Evolutionary conservation across 352 stramenopile genomes (phyloP).

Genomic region (Globisporangium takayamanum): DNA sequence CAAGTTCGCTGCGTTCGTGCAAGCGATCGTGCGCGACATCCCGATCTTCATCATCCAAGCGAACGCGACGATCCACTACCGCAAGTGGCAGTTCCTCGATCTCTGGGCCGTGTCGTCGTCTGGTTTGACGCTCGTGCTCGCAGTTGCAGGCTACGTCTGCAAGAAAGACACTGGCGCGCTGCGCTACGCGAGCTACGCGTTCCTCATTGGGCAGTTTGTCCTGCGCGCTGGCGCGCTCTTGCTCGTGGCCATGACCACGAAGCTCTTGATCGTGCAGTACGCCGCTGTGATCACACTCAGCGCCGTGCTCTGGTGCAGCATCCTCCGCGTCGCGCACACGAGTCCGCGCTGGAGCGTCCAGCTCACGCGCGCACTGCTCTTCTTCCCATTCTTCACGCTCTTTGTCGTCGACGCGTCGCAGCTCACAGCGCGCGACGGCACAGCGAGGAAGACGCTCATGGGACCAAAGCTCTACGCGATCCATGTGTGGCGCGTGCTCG

Average conservation of each 20-base stretch:
- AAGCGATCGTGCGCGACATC: slow-evolving; percentile 63
- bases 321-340: slow-evolving; percentile 37
- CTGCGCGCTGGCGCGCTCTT: slow-evolving; percentile 53
- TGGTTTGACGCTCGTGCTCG: slow-evolving; percentile 40
- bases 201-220: slow-evolving; percentile 54
- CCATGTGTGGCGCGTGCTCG: slow-evolving; percentile 48
- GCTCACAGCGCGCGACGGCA: slow-evolving; percentile 26
- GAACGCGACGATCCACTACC: slow-evolving; percentile 77
- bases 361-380: slow-evolving; percentile 37
- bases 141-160: slow-evolving; percentile 32
- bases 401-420: slow-evolving; percentile 52
- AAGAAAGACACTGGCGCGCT: slow-evolving; percentile 33
- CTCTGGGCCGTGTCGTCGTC: slow-evolving; percentile 52
- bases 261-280: slow-evolving; percentile 32
- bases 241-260: slow-evolving; percentile 59
- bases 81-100: slow-evolving; percentile 66
- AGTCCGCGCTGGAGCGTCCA: slow-evolving; percentile 24
- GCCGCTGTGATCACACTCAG: slow-evolving; percentile 25
- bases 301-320: slow-evolving; percentile 25
- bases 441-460: slow-evolving; percentile 25
- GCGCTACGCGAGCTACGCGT: slow-evolving; percentile 29
- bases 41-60: slow-evolving; percentile 68
- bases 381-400: slow-evolving; percentile 64
- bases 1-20: slow-evolving; percentile 52
- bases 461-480: slow-evolving; percentile 29